phyloP scores from a whole-genome alignment of 2,329 filamentous ascomycete genomes.

The Cladosporium sp. region DNA sequence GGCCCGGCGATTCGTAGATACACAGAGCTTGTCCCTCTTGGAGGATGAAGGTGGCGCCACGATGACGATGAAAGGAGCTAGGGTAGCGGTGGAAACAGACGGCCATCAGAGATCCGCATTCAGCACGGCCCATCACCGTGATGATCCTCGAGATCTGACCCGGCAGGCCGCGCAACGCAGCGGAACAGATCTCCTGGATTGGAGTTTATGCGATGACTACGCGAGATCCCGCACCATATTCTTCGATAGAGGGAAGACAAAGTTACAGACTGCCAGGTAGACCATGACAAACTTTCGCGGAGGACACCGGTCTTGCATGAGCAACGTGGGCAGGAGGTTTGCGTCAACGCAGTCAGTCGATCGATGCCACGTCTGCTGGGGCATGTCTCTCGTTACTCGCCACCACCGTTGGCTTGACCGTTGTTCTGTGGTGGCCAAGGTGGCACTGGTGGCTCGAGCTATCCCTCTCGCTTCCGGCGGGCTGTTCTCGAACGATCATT shows the following conservation, averaged over 20 bases:
- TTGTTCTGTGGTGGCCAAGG: background rate
- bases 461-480: background rate
- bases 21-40: background rate
- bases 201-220: background rate
- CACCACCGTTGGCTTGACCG: background rate
- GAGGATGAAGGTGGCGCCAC: conserved; percentile 7
- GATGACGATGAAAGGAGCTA: background rate
- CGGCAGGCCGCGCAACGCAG: conserved; percentile 1
- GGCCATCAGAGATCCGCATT: background rate
- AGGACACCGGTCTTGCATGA: background rate
- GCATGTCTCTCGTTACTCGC: background rate
- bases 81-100: conserved; percentile 1
- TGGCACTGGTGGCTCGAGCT: background rate
- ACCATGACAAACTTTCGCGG: background rate
- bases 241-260: background rate
- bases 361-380: background rate
- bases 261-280: background rate
- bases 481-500: background rate
- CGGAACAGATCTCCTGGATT: background rate
- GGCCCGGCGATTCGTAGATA: background rate
- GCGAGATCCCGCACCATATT: background rate
- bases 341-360: background rate
- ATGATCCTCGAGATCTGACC: background rate
- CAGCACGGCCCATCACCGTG: background rate
- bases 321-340: background rate